Base-by-base conservation (phyloP, 176 grass and related monocot genomes). In the Eremochloa ophiuroides region DNA sequence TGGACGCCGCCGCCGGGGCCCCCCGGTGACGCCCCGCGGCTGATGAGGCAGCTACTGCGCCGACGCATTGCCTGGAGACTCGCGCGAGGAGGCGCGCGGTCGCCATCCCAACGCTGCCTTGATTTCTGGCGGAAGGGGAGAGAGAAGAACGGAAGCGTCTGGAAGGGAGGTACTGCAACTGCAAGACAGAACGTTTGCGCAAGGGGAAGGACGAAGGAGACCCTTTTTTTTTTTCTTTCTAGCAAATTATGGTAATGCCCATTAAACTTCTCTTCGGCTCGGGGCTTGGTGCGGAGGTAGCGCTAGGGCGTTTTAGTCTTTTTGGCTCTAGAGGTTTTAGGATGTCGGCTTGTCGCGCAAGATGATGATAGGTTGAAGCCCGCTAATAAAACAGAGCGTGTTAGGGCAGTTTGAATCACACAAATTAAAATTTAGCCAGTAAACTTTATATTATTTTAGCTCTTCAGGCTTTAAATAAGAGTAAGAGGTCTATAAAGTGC, bases 71-170 rank as follows among this genome's bases (percentile, higher is more conserved):
- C 82, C 77, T 85, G 15, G 82, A 71, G 25, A 20, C 41, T 43
- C 77, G 33, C 25, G 53, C 63, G 77, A 89, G 55, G 62, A 85
- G 64, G 71, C 77, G 71, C 35, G 55, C 20, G 63, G 87, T 28
- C 78, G 64, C 77, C 87, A 89, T 85, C 62, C 66, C 63, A 8
- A 14, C 12, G 8, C 59, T 0, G 14, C 7, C n/a, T 43, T 2
- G 25, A 62, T 28, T 63, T 38, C 62, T 23, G 10, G 18, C 18
- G 39, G 40, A 70, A 43, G 58, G 20, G 15, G 72, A 47, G 69
- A 11, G 13, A n/a, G 55, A 11, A 58, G 60, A 38, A 60, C 27
- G 30, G 87, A 80, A 75, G 77, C 18, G 12, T 84, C 76, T 75
- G 62, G 81, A 88, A 59, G 63, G 74, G 16, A 66, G 66, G 46